Evolutionary conservation across 1,284 basidiomycete species (phyloP), one percentile per base, ranked within the genome.

Genomic region (Exobasidium rhododendri): DNA sequence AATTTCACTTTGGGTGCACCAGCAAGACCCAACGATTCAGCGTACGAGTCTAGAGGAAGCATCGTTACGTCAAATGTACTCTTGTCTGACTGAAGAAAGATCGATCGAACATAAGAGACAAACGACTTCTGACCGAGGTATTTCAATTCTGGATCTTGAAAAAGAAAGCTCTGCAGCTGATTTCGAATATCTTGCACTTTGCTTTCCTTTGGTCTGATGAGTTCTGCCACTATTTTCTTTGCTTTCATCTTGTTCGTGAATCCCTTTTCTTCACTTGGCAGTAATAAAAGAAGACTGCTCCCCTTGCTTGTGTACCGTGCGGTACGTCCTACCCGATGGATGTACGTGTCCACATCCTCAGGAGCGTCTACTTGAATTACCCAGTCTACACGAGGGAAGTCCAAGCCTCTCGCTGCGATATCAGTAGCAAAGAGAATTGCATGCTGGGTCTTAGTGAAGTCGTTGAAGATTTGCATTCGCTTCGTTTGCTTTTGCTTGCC

Each of bases 351-450:
- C n/a, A 89, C 91, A 76, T 97, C 94, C 81, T 98, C 94, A 0
- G 94, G 94, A 26, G 90, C 92, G 80, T 99, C 94, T n/a, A 94
- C 83, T 80, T 99, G 96, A 35, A 98, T 81, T 11, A 99, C 94
- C 94, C 96, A 98, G 80, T 97, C 92, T 28, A 99, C 89, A 0
- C 90, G 86, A 2, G 96, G 94, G 80, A 99, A 98, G 81, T 99
- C 96, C 62, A 99, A 84, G 13, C 94, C 94, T 61, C 96, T 87
- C 2, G 94, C 93, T 28, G 96, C 94, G 69, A 98, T 90, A 80
- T 99, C 94, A n/a, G 94, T 99, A 40, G 77, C 77, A 35, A 79
- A 76, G 40, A 79, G 68, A 14, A 73, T 65, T 1, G 77, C 75
- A 52, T 77, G 74, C 52, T 72, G 68, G 4, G 70, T 73, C 49